Percentiles rank a stretch among this genome's conserved stretches.
phyloP scores from a whole-genome alignment of 495 filamentous ascomycete genomes.

The Aspergillus biplanus region DNA sequence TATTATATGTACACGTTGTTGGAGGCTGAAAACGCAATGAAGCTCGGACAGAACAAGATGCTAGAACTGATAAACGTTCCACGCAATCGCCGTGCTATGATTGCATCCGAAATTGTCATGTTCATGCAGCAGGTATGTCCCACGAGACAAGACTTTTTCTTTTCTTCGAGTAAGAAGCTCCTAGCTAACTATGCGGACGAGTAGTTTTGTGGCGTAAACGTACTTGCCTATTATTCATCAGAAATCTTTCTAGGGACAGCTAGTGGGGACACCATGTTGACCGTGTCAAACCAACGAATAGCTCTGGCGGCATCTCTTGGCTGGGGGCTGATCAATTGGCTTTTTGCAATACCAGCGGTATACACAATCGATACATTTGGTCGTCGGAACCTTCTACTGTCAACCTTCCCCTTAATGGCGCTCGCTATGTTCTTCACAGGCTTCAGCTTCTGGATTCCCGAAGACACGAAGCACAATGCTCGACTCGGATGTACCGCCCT shows the following conservation, averaged over 20 bases:
- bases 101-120: constrained; percentile 79
- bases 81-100: constrained; percentile 76
- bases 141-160: neutral
- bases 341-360: constrained; percentile 77
- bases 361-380: constrained; percentile 85
- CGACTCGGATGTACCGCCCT: constrained; percentile 63
- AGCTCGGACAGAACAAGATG: constrained; percentile 62
- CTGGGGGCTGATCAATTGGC: constrained; percentile 77
- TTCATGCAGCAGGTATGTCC: constrained; percentile 77
- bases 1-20: constrained; percentile 80
- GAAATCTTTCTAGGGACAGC: constrained; percentile 55
- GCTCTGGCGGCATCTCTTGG: constrained; percentile 73
- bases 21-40: constrained; percentile 65
- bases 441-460: constrained; percentile 76
- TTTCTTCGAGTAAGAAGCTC: neutral
- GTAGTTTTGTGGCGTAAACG: constrained; percentile 53
- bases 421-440: constrained; percentile 77
- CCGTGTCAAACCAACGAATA: constrained; percentile 48
- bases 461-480: constrained; percentile 41
- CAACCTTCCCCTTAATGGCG: constrained; percentile 78
- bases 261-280: constrained; percentile 5
- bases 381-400: constrained; percentile 75
- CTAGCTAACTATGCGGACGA: neutral
- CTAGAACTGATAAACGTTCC: constrained; percentile 73
- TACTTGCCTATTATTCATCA: constrained; percentile 60